Conservation (phyloP, 2,329 filamentous ascomycete genomes). For the Alternaria alternata region DNA sequence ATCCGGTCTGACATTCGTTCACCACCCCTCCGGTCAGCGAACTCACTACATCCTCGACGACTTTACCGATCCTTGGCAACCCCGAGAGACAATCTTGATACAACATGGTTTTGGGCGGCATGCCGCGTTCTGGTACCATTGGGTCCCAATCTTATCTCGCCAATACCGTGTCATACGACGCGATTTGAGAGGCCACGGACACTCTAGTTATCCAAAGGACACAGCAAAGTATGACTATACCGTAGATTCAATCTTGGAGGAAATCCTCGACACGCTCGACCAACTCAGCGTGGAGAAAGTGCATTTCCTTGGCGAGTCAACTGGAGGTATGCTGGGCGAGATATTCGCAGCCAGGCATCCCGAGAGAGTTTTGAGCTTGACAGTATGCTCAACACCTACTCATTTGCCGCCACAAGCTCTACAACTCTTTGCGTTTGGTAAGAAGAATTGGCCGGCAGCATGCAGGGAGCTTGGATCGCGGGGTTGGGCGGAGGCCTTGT, state of each 20-base stretch:
- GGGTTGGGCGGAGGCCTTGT: slow-evolving; percentile 44
- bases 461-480: slow-evolving; percentile 42
- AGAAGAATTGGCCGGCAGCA: slow-evolving; percentile 38
- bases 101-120: slow-evolving; percentile 51
- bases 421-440: slow-evolving; percentile 42
- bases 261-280: slow-evolving; percentile 48
- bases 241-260: slow-evolving; percentile 39
- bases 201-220: slow-evolving; percentile 33
- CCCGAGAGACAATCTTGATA: slow-evolving; percentile 46
- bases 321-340: slow-evolving; percentile 46
- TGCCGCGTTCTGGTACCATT: slow-evolving; percentile 48
- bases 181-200: slow-evolving; percentile 47
- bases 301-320: slow-evolving; percentile 49
- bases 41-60: slow-evolving; percentile 41
- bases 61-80: slow-evolving; percentile 45
- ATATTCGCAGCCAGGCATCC: slow-evolving; percentile 45
- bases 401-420: slow-evolving; percentile 38
- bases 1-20: slow-evolving; percentile 36
- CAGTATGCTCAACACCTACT: slow-evolving; percentile 44
- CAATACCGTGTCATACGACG: slow-evolving; percentile 46
- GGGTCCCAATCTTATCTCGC: slow-evolving; percentile 44
- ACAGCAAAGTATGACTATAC: slow-evolving; percentile 25
- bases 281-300: slow-evolving; percentile 40
- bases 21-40: slow-evolving; percentile 41
- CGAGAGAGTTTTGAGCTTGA: slow-evolving; percentile 39